A percentile compares a stretch with the other conserved stretches of the same genome.
Conservation (phyloP, 345 rosid species). For the Hibiscus tridactylites region DNA sequence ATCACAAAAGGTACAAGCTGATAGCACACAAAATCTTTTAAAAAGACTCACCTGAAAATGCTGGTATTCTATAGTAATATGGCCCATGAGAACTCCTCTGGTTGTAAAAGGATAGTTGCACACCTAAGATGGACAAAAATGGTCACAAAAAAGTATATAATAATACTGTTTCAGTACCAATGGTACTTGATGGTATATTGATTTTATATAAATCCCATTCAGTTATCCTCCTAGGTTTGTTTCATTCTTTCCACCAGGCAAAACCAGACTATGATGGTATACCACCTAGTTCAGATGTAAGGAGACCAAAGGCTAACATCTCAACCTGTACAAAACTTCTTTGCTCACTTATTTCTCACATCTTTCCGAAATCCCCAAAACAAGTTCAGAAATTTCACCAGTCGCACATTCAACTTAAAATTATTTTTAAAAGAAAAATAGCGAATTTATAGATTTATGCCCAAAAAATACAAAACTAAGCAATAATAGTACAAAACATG, state of each 20-base stretch:
- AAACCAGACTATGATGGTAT: neutral
- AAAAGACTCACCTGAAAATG: constrained; percentile 56
- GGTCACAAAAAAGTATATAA: neutral
- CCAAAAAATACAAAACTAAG: neutral
- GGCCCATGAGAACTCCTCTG: constrained; percentile 95
- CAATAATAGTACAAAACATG: neutral
- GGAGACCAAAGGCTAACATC: neutral
- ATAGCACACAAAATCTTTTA: neutral
- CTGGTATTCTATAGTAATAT: constrained; percentile 55
- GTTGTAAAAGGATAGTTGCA: constrained; percentile 98
- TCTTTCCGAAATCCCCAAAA: neutral
- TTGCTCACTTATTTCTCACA: neutral
- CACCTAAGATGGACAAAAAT: constrained; percentile 35
- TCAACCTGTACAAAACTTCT: neutral
- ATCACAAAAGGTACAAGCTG: constrained; percentile 3
- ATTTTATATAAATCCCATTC: neutral
- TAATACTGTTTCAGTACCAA: neutral
- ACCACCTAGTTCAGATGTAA: neutral
- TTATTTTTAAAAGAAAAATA: neutral
- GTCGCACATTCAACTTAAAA: neutral
- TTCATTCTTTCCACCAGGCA: neutral
- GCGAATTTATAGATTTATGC: neutral
- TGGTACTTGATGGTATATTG: neutral
- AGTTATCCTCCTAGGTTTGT: too few relatives aligned
- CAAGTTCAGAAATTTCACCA: neutral